A percentile compares a stretch with the other conserved stretches of the same genome.
Evolutionary conservation across 768 basidiomycete genomes (phyloP).

Genomic region (Rhodosporidiobolus odoratus): DNA sequence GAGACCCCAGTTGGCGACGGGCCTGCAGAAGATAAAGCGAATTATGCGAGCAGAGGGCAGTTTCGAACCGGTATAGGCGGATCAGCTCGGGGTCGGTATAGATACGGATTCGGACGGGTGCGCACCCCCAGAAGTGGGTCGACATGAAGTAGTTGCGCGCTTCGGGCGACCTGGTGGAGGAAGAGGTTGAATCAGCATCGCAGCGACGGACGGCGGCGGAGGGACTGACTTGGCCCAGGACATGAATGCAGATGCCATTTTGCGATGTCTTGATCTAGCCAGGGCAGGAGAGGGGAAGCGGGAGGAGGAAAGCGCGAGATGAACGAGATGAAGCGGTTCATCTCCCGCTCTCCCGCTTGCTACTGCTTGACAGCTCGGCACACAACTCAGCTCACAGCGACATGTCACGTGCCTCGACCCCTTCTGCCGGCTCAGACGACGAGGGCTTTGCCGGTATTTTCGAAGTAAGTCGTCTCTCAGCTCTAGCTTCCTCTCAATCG

Average conservation of each 20-base stretch:
- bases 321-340: neutral
- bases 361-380: neutral
- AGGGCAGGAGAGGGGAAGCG: too few relatives aligned
- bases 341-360: neutral
- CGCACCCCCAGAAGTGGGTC: conserved; percentile 46
- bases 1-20: conserved; percentile 91
- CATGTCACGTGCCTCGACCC: neutral
- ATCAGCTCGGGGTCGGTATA: conserved; percentile 42
- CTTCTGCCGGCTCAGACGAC: conserved; percentile 13
- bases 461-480: conserved; percentile 2
- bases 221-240: conserved; percentile 66
- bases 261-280: conserved; percentile 3
- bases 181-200: neutral
- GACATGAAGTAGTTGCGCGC: conserved; percentile 93
- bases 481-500: neutral
- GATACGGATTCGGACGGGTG: neutral
- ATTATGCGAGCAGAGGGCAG: conserved; percentile 3
- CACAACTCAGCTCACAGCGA: neutral
- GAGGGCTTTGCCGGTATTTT: conserved; percentile 15
- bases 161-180: conserved; percentile 55
- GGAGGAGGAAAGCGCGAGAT: neutral
- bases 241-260: conserved; percentile 64
- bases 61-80: conserved; percentile 44
- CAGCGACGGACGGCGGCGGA: neutral
- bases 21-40: neutral